Percentiles rank a stretch among this genome's conserved stretches.
These are phyloP conservation scores for Leishmania guyanensis DNA, from an alignment of 208 protist genomes.

Conservation along the genomic window DNA sequence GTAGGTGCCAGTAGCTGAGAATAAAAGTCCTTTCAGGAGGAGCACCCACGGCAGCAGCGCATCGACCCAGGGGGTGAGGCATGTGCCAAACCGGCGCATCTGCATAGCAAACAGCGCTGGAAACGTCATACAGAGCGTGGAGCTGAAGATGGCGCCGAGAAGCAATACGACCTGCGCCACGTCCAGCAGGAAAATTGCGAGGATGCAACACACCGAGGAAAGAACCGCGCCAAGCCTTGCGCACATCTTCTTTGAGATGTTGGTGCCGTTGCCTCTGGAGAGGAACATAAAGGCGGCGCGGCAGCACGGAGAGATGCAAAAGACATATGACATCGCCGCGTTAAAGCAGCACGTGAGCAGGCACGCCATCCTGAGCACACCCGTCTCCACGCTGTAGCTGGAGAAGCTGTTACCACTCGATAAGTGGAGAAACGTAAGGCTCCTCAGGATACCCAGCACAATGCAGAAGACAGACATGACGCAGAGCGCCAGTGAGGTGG, in stretches of 20 bases:
- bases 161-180: slow-evolving; percentile 67
- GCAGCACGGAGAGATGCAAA: slow-evolving; percentile 78
- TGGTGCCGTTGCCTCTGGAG: slow-evolving; percentile 50
- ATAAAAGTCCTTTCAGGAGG: slow-evolving; percentile 51
- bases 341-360: slow-evolving; percentile 80
- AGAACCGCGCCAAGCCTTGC: slow-evolving; percentile 47
- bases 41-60: slow-evolving; percentile 43
- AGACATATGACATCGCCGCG: slow-evolving; percentile 70
- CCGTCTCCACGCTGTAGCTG: slow-evolving; percentile 55
- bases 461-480: slow-evolving; percentile 65
- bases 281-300: slow-evolving; percentile 72
- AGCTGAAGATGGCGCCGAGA: slow-evolving; percentile 71
- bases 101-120: slow-evolving; percentile 73
- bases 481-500: slow-evolving; percentile 60
- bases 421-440: slow-evolving; percentile 60
- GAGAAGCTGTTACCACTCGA: slow-evolving; percentile 69
- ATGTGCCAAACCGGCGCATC: slow-evolving; percentile 64
- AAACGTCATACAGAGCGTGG: slow-evolving; percentile 81
- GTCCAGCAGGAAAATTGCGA: slow-evolving; percentile 71
- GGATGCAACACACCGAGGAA: slow-evolving; percentile 34
- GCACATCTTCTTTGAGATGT: slow-evolving; percentile 64
- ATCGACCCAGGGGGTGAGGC: slow-evolving; percentile 55
- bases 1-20: slow-evolving; percentile 57
- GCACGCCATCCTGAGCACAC: slow-evolving; percentile 64
- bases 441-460: slow-evolving; percentile 62